Base-by-base conservation (phyloP, 129 eudicot species). In the Solidago caesia region DNA sequence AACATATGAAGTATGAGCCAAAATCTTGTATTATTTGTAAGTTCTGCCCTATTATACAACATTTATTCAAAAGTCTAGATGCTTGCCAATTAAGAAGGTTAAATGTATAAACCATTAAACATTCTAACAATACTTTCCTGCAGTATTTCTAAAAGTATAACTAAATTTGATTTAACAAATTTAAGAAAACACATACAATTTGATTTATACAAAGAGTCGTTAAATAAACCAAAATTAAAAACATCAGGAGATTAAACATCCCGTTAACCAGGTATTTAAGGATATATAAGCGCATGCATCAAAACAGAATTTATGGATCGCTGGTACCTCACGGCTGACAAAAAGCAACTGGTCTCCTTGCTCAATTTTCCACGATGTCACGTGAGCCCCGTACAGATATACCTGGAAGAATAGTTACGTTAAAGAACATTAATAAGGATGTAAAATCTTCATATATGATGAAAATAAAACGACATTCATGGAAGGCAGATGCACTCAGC, bases 341-440 rank as follows among this genome's bases (percentile, higher is more conserved):
- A 92, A 87, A 60, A 92, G 88, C 82, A 89, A 74, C 77, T 92
- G 91, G 75, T 92, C 91, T 8, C 93, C 84, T 56, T 80, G 63
- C 14, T 84, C 89, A 84, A 87, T 89, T 84, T 92, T 92, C 96
- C 96, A 92, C 46, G 97, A 92, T 46, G 94, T 84, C 78, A 92
- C 88, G 21, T 92, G 96, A 77, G 75, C 97, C 2, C 96, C 97
- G 78, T 92, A 92, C 33, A 89, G 80, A 82, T 89, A 89, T 5
- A 92, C 76, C 77, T 74, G 42, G 13, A 72, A 72, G 43, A 56
- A 72, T 7, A 41, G 11, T 47, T 47, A 47, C 3, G 39, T 33
- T 33, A 33, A 1, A 33, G 39, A 33, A 33, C 39, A 33, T 3
- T 71, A 12, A 33, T 33, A 64, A 42, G 10, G 26, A 64, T 8